phyloP scores from a whole-genome alignment of 208 protist genomes.

The Leishmania gerbilli region DNA sequence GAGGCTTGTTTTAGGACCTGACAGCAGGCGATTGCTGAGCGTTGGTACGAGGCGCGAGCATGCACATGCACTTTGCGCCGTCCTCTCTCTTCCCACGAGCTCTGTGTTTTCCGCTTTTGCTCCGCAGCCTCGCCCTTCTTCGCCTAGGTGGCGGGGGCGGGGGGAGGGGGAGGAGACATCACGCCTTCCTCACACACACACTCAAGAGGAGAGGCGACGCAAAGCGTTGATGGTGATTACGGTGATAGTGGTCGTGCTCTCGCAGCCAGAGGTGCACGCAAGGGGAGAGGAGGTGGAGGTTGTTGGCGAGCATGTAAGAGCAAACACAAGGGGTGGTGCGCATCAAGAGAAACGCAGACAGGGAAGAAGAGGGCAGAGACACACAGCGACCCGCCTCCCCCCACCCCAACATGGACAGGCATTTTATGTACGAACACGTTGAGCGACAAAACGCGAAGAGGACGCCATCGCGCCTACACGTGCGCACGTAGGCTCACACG shows the following conservation, averaged over 20 bases:
- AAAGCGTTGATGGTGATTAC: neutral
- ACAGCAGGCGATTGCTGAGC: neutral
- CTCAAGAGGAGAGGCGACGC: neutral
- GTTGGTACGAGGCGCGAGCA: neutral
- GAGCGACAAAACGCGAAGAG: neutral
- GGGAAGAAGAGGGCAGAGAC: neutral
- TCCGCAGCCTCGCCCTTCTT: neutral
- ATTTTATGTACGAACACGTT: neutral
- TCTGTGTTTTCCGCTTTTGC: neutral
- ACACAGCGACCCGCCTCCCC: neutral
- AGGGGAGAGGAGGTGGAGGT: neutral
- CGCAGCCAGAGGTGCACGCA: neutral
- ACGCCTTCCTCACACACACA: no score
- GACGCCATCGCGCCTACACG: neutral
- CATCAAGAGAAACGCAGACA: neutral
- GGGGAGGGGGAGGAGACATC: neutral
- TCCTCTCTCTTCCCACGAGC: neutral
- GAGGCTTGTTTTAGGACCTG: neutral
- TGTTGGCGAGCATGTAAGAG: neutral
- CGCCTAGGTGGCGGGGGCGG: neutral
- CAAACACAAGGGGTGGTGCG: neutral
- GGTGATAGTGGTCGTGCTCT: neutral
- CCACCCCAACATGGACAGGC: neutral
- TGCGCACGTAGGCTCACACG: neutral
- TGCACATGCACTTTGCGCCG: neutral